phyloP scores from a whole-genome alignment of 208 protist species.

The Wallacemonas sp. region DNA sequence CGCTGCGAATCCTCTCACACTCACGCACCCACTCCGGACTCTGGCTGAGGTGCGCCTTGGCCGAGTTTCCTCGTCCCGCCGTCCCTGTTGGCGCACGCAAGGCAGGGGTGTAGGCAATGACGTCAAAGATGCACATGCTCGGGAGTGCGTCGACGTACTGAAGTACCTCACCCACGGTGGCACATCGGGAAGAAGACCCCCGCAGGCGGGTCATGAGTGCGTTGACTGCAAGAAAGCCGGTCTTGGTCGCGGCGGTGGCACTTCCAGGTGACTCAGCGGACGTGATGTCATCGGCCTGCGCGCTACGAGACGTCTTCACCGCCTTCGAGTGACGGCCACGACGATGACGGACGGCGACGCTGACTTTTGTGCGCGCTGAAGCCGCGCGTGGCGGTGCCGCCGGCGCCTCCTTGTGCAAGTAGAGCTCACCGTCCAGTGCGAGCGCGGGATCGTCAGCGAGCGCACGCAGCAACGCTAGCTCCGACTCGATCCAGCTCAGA shows the following conservation, averaged over 20 bases:
- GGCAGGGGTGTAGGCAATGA: conserved; percentile 60
- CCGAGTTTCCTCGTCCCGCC: too few relatives aligned
- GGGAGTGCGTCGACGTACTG: conserved; percentile 69
- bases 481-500: conserved; percentile 84
- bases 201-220: conserved; percentile 77
- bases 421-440: conserved; percentile 84
- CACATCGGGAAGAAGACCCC: conserved; percentile 27
- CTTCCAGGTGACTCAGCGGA: too few relatives aligned
- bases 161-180: conserved; percentile 52
- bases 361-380: background rate
- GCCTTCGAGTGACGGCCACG: too few relatives aligned
- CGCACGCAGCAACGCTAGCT: conserved; percentile 68
- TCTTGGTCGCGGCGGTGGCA: conserved; percentile 27
- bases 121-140: conserved; percentile 79
- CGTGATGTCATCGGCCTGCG: too few relatives aligned
- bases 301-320: too few relatives aligned
- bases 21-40: conserved; percentile 18
- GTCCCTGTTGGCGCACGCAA: background rate
- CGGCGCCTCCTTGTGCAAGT: conserved; percentile 54
- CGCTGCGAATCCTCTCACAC: conserved; percentile 21
- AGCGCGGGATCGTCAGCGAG: conserved; percentile 68
- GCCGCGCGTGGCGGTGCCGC: background rate
- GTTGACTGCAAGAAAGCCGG: conserved; percentile 78
- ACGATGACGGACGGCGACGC: too few relatives aligned
- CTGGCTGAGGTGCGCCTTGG: too few relatives aligned